phyloP scores from a whole-genome alignment of 768 basidiomycete genomes.

The Aureoboletus auriporus region DNA sequence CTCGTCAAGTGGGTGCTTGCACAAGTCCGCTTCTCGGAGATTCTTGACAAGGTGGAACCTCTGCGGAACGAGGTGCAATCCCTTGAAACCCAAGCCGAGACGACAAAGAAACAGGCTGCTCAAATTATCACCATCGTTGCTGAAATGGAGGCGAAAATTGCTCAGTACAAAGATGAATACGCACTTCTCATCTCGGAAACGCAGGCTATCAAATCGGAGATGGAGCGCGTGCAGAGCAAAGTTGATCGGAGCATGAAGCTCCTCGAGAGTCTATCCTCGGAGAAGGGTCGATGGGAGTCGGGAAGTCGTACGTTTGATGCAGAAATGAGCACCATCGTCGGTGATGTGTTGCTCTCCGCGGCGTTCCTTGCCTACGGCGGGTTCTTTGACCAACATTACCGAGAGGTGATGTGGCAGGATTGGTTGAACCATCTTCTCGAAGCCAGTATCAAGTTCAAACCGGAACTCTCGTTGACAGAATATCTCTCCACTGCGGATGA shows the following conservation, averaged over 20 bases:
- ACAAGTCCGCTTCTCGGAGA: constrained; percentile 95
- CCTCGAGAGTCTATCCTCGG: constrained; percentile 90
- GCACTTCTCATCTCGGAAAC: constrained; percentile 95
- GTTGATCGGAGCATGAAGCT: constrained; percentile 97
- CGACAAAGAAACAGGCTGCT: constrained; percentile 89
- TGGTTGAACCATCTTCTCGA: constrained; percentile 89
- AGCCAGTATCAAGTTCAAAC: constrained; percentile 88
- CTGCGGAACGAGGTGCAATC: constrained; percentile 93
- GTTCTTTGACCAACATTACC: constrained; percentile 98
- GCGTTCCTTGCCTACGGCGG: constrained; percentile 97
- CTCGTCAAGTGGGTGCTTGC: constrained; percentile 98
- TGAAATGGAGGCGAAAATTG: constrained; percentile 90
- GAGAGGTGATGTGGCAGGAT: constrained; percentile 94
- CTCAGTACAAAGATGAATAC: constrained; percentile 94
- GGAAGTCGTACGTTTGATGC: constrained; percentile 94
- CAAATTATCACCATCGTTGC: constrained; percentile 90
- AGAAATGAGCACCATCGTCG: constrained; percentile 98
- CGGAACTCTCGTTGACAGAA: constrained; percentile 88
- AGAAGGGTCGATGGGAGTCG: constrained; percentile 89
- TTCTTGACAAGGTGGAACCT: constrained; percentile 95
- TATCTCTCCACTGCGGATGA: constrained; percentile 97
- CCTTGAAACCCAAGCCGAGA: constrained; percentile 87
- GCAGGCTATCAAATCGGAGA: constrained; percentile 94
- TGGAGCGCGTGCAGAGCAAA: constrained; percentile 96
- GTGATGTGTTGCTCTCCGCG: constrained; percentile 92